Conservation (phyloP, 345 rosid genomes). For the Pelargonium nanum region DNA sequence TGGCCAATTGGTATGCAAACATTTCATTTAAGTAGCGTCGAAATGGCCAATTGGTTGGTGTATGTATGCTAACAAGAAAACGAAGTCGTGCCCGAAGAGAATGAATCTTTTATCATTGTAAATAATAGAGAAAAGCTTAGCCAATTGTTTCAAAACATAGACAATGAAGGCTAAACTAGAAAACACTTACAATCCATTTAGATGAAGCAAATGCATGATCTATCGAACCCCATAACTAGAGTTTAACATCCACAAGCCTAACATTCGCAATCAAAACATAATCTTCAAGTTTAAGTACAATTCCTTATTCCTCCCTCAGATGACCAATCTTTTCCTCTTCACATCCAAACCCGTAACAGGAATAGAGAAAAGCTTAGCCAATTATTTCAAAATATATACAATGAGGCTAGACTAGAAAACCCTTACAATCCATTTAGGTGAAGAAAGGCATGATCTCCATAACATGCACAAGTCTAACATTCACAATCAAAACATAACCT, state of each 20-base stretch:
- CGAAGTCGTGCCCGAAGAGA: no score
- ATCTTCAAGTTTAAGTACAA: not conserved
- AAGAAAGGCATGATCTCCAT: not conserved
- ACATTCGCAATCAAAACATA: not conserved
- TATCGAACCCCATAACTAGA: not conserved
- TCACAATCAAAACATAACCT: not conserved
- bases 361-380: not conserved
- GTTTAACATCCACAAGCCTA: not conserved
- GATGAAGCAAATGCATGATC: not conserved
- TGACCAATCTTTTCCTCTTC: constrained; percentile 9
- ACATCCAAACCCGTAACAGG: no score
- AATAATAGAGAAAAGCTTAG: no score
- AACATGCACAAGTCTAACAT: not conserved
- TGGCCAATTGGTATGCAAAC: no score
- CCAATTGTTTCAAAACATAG: not conserved
- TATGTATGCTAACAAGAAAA: no score
- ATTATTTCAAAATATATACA: not conserved
- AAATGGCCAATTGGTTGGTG: no score
- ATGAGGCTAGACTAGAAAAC: no score
- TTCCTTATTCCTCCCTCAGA: not conserved
- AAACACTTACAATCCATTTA: not conserved
- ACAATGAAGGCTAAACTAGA: no score
- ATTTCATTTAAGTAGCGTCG: no score
- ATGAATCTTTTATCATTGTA: no score
- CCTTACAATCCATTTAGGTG: not conserved